Evolutionary conservation across 1,284 basidiomycete genomes (phyloP).

Genomic region (Calocybe gambosa): DNA sequence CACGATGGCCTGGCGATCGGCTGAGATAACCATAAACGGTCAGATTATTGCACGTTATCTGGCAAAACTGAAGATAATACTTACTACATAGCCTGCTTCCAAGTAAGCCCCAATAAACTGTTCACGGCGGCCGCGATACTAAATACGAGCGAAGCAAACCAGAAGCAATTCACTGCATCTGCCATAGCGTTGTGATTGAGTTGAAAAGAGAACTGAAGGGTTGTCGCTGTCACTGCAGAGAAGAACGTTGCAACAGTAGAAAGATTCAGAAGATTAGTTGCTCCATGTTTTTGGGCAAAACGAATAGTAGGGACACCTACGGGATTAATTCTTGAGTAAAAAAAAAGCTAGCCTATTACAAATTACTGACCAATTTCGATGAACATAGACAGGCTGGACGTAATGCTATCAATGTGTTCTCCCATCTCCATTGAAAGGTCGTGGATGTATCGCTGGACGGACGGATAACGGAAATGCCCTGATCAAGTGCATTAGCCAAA

Average conservation of each 20-base stretch:
- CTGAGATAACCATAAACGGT: slow-evolving; percentile 21
- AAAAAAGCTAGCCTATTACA: not conserved
- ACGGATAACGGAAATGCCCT: slow-evolving; percentile 66
- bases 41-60: slow-evolving; percentile 5
- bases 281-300: slow-evolving; percentile 67
- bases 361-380: slow-evolving; percentile 58
- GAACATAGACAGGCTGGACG: slow-evolving; percentile 58
- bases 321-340: slow-evolving; percentile 2
- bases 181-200: slow-evolving; percentile 23
- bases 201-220: slow-evolving; percentile 59
- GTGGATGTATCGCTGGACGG: slow-evolving; percentile 67
- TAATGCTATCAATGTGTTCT: slow-evolving; percentile 63
- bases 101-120: slow-evolving; percentile 63
- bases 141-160: slow-evolving; percentile 72
- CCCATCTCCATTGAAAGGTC: slow-evolving; percentile 65
- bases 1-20: slow-evolving; percentile 49
- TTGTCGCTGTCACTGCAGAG: slow-evolving; percentile 68
- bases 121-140: slow-evolving; percentile 73
- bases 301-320: slow-evolving; percentile 68
- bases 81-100: slow-evolving; percentile 77
- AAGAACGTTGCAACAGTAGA: slow-evolving; percentile 76
- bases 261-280: slow-evolving; percentile 61
- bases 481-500: slow-evolving; percentile 5
- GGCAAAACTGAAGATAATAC: slow-evolving; percentile 23
- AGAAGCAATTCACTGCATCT: slow-evolving; percentile 61